Conservation (phyloP, 2,329 filamentous ascomycete genomes). For the Alternaria dauci region DNA sequence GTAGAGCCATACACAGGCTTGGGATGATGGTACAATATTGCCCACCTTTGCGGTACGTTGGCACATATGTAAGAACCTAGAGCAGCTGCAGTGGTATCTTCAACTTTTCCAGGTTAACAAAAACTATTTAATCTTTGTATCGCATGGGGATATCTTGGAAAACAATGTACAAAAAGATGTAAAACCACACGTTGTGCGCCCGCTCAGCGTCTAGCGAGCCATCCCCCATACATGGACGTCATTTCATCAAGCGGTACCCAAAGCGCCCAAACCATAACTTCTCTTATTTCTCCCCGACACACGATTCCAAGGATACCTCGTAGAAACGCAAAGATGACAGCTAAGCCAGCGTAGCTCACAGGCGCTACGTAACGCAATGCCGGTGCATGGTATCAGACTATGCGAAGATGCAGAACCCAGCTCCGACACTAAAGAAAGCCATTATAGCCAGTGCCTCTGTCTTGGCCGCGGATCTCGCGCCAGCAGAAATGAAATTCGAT, state of each 20-base stretch:
- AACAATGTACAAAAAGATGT: slow-evolving; percentile 9
- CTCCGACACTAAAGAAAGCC: slow-evolving; percentile 6
- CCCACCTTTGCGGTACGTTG: neutral
- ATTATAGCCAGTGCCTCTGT: slow-evolving; percentile 4
- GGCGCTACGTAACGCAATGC: neutral
- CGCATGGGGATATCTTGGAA: slow-evolving; percentile 11
- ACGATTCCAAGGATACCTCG: neutral
- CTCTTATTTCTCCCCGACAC: neutral
- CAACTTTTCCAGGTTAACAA: neutral
- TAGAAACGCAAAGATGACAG: neutral
- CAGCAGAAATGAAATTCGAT: neutral
- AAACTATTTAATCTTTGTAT: neutral
- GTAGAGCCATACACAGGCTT: no score
- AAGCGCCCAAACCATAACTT: neutral
- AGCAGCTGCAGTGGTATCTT: neutral
- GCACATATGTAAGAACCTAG: neutral
- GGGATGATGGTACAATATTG: neutral
- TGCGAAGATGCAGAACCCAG: slow-evolving; percentile 15
- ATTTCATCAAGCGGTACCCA: neutral
- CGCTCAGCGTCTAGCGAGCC: neutral
- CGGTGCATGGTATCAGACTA: neutral
- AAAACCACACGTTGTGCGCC: neutral
- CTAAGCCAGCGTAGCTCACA: neutral
- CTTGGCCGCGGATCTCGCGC: neutral
- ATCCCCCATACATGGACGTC: neutral